These are phyloP conservation scores for Hymenoscyphus occultus DNA, from an alignment of 2,329 filamentous ascomycete species.

Conservation along the genomic window DNA sequence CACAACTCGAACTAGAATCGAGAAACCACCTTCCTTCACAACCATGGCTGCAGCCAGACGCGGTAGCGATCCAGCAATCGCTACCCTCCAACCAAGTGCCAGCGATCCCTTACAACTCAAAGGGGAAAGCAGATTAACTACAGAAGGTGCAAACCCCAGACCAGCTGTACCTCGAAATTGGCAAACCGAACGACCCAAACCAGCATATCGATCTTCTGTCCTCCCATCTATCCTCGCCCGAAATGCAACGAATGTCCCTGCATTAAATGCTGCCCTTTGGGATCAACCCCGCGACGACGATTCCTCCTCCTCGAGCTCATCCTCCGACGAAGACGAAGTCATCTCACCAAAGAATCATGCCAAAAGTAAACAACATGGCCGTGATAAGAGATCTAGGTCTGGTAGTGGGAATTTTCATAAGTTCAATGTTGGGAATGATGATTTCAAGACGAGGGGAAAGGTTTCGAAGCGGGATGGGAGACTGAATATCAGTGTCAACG, in stretches of 20 bases:
- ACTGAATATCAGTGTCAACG: constrained; percentile 68
- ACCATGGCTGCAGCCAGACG: not conserved
- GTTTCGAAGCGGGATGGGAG: constrained; percentile 68
- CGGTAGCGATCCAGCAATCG: constrained; percentile 1
- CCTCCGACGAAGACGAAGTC: constrained; percentile 26
- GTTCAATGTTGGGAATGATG: constrained; percentile 61
- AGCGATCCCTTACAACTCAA: not conserved
- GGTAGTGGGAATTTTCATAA: constrained; percentile 42
- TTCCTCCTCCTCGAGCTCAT: constrained; percentile 21
- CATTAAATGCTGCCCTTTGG: constrained; percentile 30
- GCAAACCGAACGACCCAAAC: constrained; percentile 29
- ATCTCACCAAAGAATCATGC: not conserved
- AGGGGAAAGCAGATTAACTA: not conserved
- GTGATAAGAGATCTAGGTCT: constrained; percentile 8
- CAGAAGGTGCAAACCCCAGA: constrained; percentile 15
- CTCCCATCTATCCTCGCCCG: constrained; percentile 20
- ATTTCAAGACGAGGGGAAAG: constrained; percentile 62
- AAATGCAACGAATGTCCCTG: constrained; percentile 27
- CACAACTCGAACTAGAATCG: not conserved
- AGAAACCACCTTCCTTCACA: not conserved
- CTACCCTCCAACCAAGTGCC: not conserved
- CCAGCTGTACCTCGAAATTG: constrained; percentile 23
- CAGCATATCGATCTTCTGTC: constrained; percentile 22
- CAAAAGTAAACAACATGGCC: constrained; percentile 6
- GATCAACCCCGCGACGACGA: constrained; percentile 13